A percentile compares a stretch with the other conserved stretches of the same genome.
phyloP scores from a whole-genome alignment of 805 yeast species.

The Cyberlindnera samutprakarnensis region DNA sequence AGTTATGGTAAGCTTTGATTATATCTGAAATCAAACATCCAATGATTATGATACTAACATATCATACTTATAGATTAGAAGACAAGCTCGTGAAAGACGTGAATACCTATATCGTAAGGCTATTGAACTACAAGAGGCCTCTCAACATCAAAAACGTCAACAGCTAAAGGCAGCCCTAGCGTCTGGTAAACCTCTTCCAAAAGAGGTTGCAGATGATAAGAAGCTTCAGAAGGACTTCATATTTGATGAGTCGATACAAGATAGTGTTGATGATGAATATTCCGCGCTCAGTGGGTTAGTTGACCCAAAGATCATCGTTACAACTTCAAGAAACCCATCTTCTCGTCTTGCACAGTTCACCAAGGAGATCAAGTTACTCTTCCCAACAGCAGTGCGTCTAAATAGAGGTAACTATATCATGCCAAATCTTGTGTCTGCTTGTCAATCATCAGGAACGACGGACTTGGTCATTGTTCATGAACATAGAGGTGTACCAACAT shows the following conservation, averaged over 20 bases:
- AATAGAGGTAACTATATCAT: constrained; percentile 91
- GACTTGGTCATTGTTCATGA: constrained; percentile 87
- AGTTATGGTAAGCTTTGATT: too few species aligned
- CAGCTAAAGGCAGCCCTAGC: constrained; percentile 84
- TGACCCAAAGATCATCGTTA: constrained; percentile 87
- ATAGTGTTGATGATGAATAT: constrained; percentile 85
- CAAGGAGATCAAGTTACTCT: constrained; percentile 81
- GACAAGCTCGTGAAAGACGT: constrained; percentile 94
- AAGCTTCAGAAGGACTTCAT: constrained; percentile 73
- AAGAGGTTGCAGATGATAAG: constrained; percentile 84
- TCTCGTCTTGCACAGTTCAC: constrained; percentile 83
- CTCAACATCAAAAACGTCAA: constrained; percentile 78
- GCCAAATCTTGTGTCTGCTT: constrained; percentile 77
- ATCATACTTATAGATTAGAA: constrained; percentile 34
- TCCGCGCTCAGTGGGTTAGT: constrained; percentile 76
- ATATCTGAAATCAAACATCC: too few species aligned
- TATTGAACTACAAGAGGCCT: constrained; percentile 82
- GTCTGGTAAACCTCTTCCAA: constrained; percentile 82
- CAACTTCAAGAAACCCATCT: constrained; percentile 90
- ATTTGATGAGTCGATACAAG: constrained; percentile 71
- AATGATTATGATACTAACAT: too few species aligned
- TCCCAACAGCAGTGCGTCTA: constrained; percentile 82
- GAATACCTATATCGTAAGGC: constrained; percentile 89
- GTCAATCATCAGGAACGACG: constrained; percentile 72
- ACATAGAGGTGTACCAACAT: constrained; percentile 97